phyloP scores from a whole-genome alignment of 2,329 filamentous ascomycete species.

The Fonsecaea monophora region DNA sequence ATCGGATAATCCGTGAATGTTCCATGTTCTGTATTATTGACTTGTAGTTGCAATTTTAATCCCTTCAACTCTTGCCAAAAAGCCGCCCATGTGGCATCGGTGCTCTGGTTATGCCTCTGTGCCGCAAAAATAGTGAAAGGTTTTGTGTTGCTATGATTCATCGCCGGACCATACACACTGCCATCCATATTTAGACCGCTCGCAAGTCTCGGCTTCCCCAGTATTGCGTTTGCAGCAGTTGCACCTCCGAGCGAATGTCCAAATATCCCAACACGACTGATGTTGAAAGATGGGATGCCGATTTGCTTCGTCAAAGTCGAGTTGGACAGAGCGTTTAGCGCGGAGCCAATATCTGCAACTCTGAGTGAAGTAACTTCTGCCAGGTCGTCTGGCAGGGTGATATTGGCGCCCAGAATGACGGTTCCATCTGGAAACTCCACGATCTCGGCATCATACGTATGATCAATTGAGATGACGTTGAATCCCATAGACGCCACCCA shows the following conservation, averaged over 20 bases:
- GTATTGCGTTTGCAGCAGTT: slow-evolving; percentile 40
- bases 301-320: slow-evolving; percentile 11
- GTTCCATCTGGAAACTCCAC: slow-evolving; percentile 40
- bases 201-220: slow-evolving; percentile 38
- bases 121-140: slow-evolving; percentile 36
- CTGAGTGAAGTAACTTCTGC: slow-evolving; percentile 13
- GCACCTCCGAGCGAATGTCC: slow-evolving; percentile 50
- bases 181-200: slow-evolving; percentile 49
- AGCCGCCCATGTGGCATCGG: slow-evolving; percentile 33
- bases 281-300: slow-evolving; percentile 15
- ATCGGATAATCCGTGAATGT: slow-evolving; percentile 38
- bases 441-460: slow-evolving; percentile 37
- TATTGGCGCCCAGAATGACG: slow-evolving; percentile 17
- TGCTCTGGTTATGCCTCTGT: slow-evolving; percentile 27
- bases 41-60: slow-evolving; percentile 31
- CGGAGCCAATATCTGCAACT: slow-evolving; percentile 28
- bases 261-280: slow-evolving; percentile 35
- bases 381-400: slow-evolving; percentile 25
- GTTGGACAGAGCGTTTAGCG: slow-evolving; percentile 28
- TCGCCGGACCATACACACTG: slow-evolving; percentile 38
- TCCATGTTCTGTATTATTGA: slow-evolving; percentile 31
- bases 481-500: slow-evolving; percentile 47
- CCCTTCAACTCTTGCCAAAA: slow-evolving; percentile 34
- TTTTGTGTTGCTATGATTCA: slow-evolving; percentile 22
- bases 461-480: slow-evolving; percentile 43